phyloP scores from a whole-genome alignment of 2,329 filamentous ascomycete species.

The Phialophora verrucosa region DNA sequence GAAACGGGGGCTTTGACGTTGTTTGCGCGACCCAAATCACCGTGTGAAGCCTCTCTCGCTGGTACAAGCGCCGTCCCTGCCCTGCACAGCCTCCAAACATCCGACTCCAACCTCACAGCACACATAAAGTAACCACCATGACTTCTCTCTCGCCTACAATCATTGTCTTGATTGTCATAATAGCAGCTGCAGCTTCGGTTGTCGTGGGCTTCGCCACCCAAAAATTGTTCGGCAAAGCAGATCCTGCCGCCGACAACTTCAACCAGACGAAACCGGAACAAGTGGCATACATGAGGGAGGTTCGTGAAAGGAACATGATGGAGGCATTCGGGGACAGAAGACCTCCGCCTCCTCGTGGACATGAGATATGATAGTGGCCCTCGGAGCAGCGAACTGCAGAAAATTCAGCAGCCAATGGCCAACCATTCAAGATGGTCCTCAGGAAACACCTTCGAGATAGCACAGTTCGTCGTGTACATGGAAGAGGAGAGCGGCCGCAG shows the following conservation, averaged over 20 bases:
- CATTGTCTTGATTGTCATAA: slow-evolving; percentile 28
- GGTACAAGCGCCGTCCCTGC: neutral
- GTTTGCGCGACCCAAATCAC: neutral
- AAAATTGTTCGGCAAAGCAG: slow-evolving; percentile 19
- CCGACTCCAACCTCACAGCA: neutral
- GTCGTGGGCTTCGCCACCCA: slow-evolving; percentile 28
- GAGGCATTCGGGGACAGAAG: slow-evolving; percentile 22
- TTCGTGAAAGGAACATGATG: slow-evolving; percentile 26
- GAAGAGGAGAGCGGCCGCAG: neutral
- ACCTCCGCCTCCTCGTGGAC: slow-evolving; percentile 1
- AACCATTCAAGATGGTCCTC: neutral
- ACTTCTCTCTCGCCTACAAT: slow-evolving; percentile 18
- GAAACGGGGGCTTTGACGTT: neutral
- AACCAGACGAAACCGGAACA: slow-evolving; percentile 25
- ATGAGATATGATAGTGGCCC: neutral
- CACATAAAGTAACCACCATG: slow-evolving; percentile 5
- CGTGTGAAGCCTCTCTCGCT: neutral
- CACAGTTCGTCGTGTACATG: neutral
- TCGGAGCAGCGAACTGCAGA: neutral
- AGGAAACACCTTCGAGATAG: neutral
- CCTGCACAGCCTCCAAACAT: neutral
- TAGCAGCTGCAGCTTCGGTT: slow-evolving; percentile 24
- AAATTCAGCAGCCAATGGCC: neutral
- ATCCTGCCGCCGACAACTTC: neutral
- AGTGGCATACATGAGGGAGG: slow-evolving; percentile 32